Evolutionary conservation across 2,329 filamentous ascomycete species (phyloP).

Genomic region (Hirsutella rhossiliensis): DNA sequence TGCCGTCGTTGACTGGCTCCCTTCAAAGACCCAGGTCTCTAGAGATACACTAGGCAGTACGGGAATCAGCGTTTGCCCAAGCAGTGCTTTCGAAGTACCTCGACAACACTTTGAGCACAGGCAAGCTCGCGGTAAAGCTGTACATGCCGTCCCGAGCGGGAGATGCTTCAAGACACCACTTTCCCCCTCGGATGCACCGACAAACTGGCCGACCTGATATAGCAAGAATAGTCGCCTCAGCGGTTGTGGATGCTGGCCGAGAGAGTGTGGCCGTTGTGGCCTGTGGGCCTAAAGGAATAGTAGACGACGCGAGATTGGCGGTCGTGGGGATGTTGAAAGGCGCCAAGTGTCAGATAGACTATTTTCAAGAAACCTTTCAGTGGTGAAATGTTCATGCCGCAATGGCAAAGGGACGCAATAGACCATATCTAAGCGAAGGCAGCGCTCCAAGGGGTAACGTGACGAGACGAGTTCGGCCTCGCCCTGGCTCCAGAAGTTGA

Average conservation of each 20-base stretch:
- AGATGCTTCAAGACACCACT: conserved; percentile 1
- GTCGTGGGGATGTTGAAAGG: conserved; percentile 18
- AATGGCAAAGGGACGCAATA: too few species aligned
- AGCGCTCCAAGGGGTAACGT: too few species aligned
- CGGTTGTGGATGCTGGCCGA: conserved; percentile 8
- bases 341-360: conserved; percentile 8
- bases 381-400: background rate
- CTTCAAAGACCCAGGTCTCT: conserved; percentile 11
- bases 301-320: conserved; percentile 26
- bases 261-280: conserved; percentile 27
- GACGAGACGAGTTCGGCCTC: too few species aligned
- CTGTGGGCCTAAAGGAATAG: conserved; percentile 32
- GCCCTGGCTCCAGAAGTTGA: too few species aligned
- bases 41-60: conserved; percentile 30
- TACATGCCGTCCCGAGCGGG: conserved; percentile 18
- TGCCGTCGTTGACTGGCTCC: conserved; percentile 13
- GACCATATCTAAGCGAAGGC: background rate
- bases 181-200: conserved; percentile 8
- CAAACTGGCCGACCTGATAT: conserved; percentile 19
- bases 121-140: conserved; percentile 21
- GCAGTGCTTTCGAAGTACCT: conserved; percentile 23
- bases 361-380: conserved; percentile 6
- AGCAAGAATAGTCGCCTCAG: conserved; percentile 15
- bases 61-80: conserved; percentile 24
- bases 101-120: conserved; percentile 8